Percentiles rank a stretch among this genome's conserved stretches.
Conservation (phyloP, 306 rosid species). For the Hippophae gyantsensis region DNA sequence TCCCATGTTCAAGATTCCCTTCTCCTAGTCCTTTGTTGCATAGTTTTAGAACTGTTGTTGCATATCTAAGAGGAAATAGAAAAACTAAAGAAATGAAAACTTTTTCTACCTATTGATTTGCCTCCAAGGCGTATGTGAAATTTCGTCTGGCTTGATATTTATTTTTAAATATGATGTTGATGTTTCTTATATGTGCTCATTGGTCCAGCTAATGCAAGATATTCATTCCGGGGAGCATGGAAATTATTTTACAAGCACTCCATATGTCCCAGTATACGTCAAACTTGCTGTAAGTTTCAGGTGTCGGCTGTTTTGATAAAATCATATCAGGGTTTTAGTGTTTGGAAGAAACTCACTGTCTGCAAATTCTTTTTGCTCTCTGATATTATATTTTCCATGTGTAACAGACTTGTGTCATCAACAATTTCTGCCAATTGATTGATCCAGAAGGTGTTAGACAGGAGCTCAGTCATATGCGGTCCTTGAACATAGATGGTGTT, state of each 20-base stretch:
- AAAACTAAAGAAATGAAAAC: too few species aligned
- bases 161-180: neutral
- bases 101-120: too few species aligned
- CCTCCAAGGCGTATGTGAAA: too few species aligned
- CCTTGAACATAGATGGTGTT: constrained; percentile 74
- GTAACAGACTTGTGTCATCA: constrained; percentile 63
- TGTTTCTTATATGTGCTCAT: constrained; percentile 22
- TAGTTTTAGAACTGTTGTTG: too few species aligned
- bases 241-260: constrained; percentile 52
- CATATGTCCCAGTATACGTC: constrained; percentile 69
- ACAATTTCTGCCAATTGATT: constrained; percentile 80
- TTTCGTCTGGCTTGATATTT: neutral
- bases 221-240: constrained; percentile 59
- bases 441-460: constrained; percentile 72
- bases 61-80: too few species aligned
- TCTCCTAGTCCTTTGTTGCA: too few species aligned
- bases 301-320: constrained; percentile 15
- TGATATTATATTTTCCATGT: neutral
- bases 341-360: neutral
- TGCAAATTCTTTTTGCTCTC: constrained; percentile 12
- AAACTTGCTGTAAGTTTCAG: constrained; percentile 59
- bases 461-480: constrained; percentile 65
- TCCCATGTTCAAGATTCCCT: too few species aligned
- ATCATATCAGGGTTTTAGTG: neutral
- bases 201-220: constrained; percentile 68